Percentiles rank a stretch among this genome's conserved stretches.
Evolutionary conservation across 2,329 filamentous ascomycete genomes (phyloP).

Genomic region (Fusarium palustre): DNA sequence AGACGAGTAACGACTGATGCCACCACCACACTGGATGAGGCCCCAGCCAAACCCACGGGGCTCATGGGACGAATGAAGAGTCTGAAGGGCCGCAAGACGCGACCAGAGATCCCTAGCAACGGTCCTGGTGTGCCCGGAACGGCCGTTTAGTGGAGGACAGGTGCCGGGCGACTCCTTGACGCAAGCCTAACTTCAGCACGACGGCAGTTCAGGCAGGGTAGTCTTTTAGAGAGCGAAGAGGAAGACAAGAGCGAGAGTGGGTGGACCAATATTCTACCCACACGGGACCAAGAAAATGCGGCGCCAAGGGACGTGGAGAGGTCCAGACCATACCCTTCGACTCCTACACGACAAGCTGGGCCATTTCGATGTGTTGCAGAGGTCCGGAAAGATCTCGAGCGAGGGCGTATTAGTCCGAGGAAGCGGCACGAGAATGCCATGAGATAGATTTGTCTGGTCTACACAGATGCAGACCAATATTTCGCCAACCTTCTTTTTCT

Average conservation of each 20-base stretch:
- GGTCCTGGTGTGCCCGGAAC: slow-evolving; percentile 55
- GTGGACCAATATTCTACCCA: slow-evolving; percentile 10
- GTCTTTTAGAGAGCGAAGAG: slow-evolving; percentile 15
- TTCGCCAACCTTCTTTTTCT: slow-evolving; percentile 5
- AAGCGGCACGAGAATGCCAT: slow-evolving; percentile 32
- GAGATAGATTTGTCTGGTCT: slow-evolving; percentile 26
- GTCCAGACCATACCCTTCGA: slow-evolving; percentile 11
- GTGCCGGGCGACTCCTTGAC: slow-evolving; percentile 39
- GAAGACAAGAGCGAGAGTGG: slow-evolving; percentile 13
- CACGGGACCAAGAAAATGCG: slow-evolving; percentile 42
- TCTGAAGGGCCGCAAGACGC: slow-evolving; percentile 72
- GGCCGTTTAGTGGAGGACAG: slow-evolving; percentile 53
- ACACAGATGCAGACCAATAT: slow-evolving; percentile 10
- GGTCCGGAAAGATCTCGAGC: slow-evolving; percentile 17
- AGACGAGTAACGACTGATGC: slow-evolving; percentile 73
- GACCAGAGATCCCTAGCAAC: slow-evolving; percentile 53
- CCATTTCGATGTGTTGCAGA: slow-evolving; percentile 36
- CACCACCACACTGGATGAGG: slow-evolving; percentile 54
- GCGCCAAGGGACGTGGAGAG: slow-evolving; percentile 31
- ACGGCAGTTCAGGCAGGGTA: slow-evolving; percentile 27
- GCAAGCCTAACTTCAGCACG: slow-evolving; percentile 30
- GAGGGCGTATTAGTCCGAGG: slow-evolving; percentile 6
- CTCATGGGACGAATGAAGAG: slow-evolving; percentile 85
- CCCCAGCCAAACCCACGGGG: slow-evolving; percentile 65
- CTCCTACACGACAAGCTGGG: slow-evolving; percentile 24